phyloP scores from a whole-genome alignment of 2,329 filamentous ascomycete species.

The Ophiosphaerella herpotricha region DNA sequence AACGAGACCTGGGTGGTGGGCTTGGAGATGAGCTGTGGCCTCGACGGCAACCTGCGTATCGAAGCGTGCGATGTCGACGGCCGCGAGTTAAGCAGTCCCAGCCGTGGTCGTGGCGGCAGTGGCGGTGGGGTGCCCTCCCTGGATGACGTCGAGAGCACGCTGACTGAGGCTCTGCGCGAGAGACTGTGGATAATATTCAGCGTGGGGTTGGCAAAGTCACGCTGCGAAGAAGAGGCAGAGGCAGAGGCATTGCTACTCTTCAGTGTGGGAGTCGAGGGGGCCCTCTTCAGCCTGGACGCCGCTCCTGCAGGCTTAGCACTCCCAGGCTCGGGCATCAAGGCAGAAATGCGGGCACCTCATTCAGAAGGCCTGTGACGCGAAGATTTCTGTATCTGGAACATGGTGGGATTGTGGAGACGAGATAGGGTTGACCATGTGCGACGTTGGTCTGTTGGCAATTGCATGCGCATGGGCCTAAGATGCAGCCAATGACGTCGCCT shows the following conservation, averaged over 20 bases:
- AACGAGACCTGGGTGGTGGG: constrained; percentile 86
- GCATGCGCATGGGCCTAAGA: too few species aligned
- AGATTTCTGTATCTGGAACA: neutral
- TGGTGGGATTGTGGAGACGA: too few species aligned
- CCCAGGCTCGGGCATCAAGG: constrained; percentile 36
- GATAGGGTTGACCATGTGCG: too few species aligned
- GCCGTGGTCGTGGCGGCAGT: constrained; percentile 58
- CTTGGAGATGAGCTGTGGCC: constrained; percentile 59
- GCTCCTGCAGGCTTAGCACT: constrained; percentile 28
- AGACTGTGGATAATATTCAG: constrained; percentile 36
- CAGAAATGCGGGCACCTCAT: constrained; percentile 22
- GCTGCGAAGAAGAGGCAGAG: constrained; percentile 28
- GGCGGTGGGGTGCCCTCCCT: constrained; percentile 58
- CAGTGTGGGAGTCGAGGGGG: constrained; percentile 43
- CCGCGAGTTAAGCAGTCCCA: constrained; percentile 38
- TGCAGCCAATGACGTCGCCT: too few species aligned
- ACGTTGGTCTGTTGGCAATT: too few species aligned
- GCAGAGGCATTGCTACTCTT: constrained; percentile 37
- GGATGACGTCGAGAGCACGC: constrained; percentile 29
- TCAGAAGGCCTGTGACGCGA: constrained; percentile 10
- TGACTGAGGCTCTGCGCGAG: constrained; percentile 32
- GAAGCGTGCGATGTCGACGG: constrained; percentile 47
- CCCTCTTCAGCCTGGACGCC: constrained; percentile 16
- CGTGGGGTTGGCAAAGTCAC: constrained; percentile 41
- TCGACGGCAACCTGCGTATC: constrained; percentile 42